Conservation (phyloP, 2,329 filamentous ascomycete genomes). For the Fusarium proliferatum region DNA sequence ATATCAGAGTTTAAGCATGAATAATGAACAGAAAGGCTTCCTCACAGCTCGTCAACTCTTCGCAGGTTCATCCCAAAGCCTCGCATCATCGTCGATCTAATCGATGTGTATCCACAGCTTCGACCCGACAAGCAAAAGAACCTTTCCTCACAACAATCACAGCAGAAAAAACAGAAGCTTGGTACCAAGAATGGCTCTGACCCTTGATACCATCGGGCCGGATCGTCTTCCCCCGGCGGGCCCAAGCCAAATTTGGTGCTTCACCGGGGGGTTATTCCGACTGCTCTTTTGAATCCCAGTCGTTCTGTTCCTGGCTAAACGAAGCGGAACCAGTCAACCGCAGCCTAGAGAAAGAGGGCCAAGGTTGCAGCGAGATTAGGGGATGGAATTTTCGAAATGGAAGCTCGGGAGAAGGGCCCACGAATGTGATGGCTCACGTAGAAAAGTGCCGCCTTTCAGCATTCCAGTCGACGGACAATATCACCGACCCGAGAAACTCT, state of each 20-base stretch:
- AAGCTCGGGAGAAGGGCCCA: constrained; percentile 29
- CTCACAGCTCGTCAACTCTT: background rate
- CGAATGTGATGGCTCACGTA: background rate
- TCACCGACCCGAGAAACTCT: background rate
- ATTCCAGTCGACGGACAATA: constrained; percentile 12
- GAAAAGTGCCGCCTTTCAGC: background rate
- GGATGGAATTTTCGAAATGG: constrained; percentile 4
- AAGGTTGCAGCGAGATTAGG: constrained; percentile 24
- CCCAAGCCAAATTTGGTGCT: constrained; percentile 31
- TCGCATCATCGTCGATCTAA: constrained; percentile 25
- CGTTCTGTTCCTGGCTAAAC: constrained; percentile 32
- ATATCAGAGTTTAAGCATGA: background rate
- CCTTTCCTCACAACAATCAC: constrained; percentile 15
- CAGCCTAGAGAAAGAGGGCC: background rate
- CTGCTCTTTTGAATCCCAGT: constrained; percentile 15
- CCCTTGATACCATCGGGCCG: constrained; percentile 43
- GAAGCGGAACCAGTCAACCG: constrained; percentile 25
- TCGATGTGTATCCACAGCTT: constrained; percentile 25
- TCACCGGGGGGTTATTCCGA: constrained; percentile 23
- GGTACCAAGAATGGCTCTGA: constrained; percentile 41
- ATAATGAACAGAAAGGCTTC: background rate
- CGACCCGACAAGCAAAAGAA: constrained; percentile 32
- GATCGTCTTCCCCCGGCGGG: constrained; percentile 44
- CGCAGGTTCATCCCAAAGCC: background rate
- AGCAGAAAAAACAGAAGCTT: constrained; percentile 34